phyloP scores from a whole-genome alignment of 805 yeast species.

The Yarrowia divulgata region DNA sequence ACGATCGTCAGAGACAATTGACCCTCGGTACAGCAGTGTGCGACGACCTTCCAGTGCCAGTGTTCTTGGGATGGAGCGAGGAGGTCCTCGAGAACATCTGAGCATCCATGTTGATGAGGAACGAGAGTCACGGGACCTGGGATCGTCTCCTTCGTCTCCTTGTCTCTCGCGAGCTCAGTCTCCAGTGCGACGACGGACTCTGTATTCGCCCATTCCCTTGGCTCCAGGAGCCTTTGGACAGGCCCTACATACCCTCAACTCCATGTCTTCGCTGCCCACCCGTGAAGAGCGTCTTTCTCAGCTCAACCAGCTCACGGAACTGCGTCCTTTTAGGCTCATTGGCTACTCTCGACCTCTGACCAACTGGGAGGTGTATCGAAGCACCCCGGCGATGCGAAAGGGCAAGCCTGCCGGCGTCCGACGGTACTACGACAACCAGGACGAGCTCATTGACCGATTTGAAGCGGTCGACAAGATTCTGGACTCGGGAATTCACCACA shows the following conservation, averaged over 20 bases:
- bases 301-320: conserved; percentile 52
- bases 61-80: conserved; percentile 24
- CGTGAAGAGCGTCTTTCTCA: conserved; percentile 36
- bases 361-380: conserved; percentile 53
- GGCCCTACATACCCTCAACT: conserved; percentile 21
- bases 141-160: conserved; percentile 30
- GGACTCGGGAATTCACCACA: conserved; percentile 72
- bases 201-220: conserved; percentile 29
- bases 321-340: conserved; percentile 58
- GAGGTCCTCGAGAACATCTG: conserved; percentile 30
- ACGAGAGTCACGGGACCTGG: conserved; percentile 5
- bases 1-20: conserved; percentile 29
- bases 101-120: conserved; percentile 25
- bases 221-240: conserved; percentile 36
- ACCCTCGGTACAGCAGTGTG: conserved; percentile 7
- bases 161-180: conserved; percentile 18
- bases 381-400: conserved; percentile 46
- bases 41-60: conserved; percentile 15
- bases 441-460: conserved; percentile 63
- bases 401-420: conserved; percentile 50
- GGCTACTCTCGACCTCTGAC: conserved; percentile 54
- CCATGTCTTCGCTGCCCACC: conserved; percentile 31
- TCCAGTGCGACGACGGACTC: conserved; percentile 13
- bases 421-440: conserved; percentile 64
- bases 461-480: conserved; percentile 67